Conservation (phyloP, 2,329 filamentous ascomycete genomes). For the Microascus cirrosus region DNA sequence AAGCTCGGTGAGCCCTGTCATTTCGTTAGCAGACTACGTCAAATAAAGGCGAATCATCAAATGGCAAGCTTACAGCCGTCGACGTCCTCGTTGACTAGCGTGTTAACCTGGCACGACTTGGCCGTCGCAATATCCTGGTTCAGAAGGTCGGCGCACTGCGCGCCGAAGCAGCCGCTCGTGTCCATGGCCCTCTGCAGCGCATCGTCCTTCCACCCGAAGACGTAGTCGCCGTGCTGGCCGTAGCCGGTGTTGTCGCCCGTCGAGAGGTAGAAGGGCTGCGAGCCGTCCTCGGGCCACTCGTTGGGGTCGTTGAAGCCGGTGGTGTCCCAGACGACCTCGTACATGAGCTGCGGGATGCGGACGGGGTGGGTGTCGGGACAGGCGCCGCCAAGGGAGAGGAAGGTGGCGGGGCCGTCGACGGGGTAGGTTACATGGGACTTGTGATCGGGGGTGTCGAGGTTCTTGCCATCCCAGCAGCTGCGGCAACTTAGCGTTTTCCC, state of each 20-base stretch:
- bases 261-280: slow-evolving; percentile 7
- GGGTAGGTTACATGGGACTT: slow-evolving; percentile 40
- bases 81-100: slow-evolving; percentile 34
- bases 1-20: background rate
- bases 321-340: slow-evolving; percentile 43
- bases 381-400: slow-evolving; percentile 41
- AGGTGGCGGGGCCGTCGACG: slow-evolving; percentile 49
- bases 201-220: slow-evolving; percentile 10
- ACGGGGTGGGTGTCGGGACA: slow-evolving; percentile 51
- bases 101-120: slow-evolving; percentile 30
- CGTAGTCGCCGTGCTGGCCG: slow-evolving; percentile 7
- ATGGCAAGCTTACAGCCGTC: slow-evolving; percentile 24
- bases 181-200: slow-evolving; percentile 9
- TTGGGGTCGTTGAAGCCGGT: slow-evolving; percentile 20
- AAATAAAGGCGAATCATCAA: background rate
- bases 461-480: slow-evolving; percentile 43
- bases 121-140: slow-evolving; percentile 31
- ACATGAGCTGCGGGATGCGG: slow-evolving; percentile 23
- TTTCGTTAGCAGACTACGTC: background rate
- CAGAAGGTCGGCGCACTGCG: slow-evolving; percentile 32
- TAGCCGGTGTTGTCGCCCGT: slow-evolving; percentile 5
- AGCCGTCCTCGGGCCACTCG: slow-evolving; percentile 6
- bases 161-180: slow-evolving; percentile 27
- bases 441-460: slow-evolving; percentile 35
- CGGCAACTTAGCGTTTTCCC: too few species aligned